Base-by-base conservation (phyloP, 495 filamentous ascomycete genomes). In the Cercophora samala region DNA sequence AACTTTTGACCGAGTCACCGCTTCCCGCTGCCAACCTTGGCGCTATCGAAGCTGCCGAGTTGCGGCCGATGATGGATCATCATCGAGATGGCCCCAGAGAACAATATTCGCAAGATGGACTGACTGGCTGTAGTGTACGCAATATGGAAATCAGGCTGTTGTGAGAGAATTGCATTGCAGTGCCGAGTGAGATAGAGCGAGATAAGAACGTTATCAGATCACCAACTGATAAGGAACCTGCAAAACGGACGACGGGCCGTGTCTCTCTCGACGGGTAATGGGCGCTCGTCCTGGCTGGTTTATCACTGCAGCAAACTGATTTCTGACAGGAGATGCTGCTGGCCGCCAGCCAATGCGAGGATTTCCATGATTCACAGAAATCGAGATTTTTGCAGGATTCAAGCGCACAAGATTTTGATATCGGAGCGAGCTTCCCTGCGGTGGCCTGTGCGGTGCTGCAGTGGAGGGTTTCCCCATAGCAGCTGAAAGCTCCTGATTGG, bases 291-390 rank as follows among this genome's bases (percentile, higher is more conserved):
- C 29, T 32, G 29, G 8, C 8, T 3, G 37, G 37, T 46, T 46
- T 46, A 46, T 46, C 37, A 46, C 37, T 46, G 37, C 37, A 46
- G 37, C 37, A 13, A 46, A 46, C 37, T 46, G 37, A 46, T 46
- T 46, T 46, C 37, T 46, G 37, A 46, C 37, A 46, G 13, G 37
- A 46, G 26, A 46, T 46, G 37, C 53, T 56, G 53, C 53, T 21
- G 22, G 53, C n/a, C 11, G 53, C 18, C 25, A 24, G 8, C 58
- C 58, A 60, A 60, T 60, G 18, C 32, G 25, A 42, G 24, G 29
- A 37, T 62, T 58, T 62, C 60, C 60, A 62, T 62, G 60, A 37
- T 68, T 71, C 53, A 71, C 66, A 59, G 56, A 71, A 71, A 68
- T 32, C 42, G 26, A 63, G 24, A 60, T 60, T 25, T 32, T 24